Evolutionary conservation across 345 rosid species (phyloP).

Genomic region (Eutrema japonicum): DNA sequence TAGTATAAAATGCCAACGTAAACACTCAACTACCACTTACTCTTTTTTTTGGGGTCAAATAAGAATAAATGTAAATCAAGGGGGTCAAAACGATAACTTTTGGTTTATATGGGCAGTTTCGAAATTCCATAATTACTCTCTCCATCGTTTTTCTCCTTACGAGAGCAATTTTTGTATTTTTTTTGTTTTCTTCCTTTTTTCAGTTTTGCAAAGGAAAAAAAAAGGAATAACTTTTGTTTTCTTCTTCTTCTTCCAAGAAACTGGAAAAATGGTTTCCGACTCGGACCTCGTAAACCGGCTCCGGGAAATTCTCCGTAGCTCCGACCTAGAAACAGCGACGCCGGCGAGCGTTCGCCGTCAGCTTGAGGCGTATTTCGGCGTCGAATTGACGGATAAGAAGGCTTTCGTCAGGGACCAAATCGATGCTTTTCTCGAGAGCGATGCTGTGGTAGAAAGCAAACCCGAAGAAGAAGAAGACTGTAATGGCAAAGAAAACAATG

Average conservation of each 20-base stretch:
- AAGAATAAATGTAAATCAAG: neutral
- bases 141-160: neutral
- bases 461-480: slow-evolving; percentile 39
- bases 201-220: slow-evolving; percentile 7
- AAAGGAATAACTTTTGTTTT: neutral
- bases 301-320: slow-evolving; percentile 60
- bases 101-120: fast-evolving
- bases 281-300: slow-evolving; percentile 70
- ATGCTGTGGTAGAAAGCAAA: slow-evolving; percentile 34
- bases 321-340: slow-evolving; percentile 79
- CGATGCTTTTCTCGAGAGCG: slow-evolving; percentile 60
- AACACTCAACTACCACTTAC: neutral
- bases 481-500: slow-evolving; percentile 34
- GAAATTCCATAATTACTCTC: neutral
- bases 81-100: neutral
- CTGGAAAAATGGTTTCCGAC: slow-evolving; percentile 62
- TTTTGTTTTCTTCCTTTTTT: neutral
- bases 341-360: slow-evolving; percentile 69
- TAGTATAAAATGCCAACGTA: neutral
- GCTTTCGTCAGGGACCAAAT: slow-evolving; percentile 70
- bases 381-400: slow-evolving; percentile 66
- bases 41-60: neutral
- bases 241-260: neutral
- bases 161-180: neutral
- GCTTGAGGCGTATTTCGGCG: slow-evolving; percentile 62